Base-by-base conservation (phyloP, 2,329 filamentous ascomycete species). In the Chrysosporium queenslandicum region DNA sequence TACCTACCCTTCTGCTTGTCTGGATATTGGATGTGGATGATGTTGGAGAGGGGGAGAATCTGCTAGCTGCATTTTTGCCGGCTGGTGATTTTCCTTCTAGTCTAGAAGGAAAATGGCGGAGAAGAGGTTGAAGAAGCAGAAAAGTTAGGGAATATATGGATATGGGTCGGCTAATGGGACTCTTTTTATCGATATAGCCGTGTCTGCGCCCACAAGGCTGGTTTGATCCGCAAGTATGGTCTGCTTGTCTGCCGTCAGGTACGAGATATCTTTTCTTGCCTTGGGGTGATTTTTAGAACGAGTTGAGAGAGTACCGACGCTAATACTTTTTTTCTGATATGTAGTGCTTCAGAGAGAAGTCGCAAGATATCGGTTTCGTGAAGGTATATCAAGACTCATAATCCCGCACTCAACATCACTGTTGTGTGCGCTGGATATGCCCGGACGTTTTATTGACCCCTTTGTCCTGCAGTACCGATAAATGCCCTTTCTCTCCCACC, bases 211-310 rank as follows among this genome's bases (percentile, higher is more conserved):
- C 91, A 98, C 86, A 84, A 82, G 72, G 91, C 92, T 70, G 92
- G 92, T 94, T 84, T 98, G 66, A 95, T 98, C 83, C 90, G 92
- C 81, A 98, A 98, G 81, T 98, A 98, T 80, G 91, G 92, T 72
- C 82, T 96, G 67, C 88, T 94, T 66, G 81, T 83, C 75, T 83
- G 80, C 78, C 78, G 80, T 77, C 67, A 71, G 51, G 54, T 56
- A 52, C 42, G 54, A 2, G 21, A 41, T 37, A 37, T 34, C 34
- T 18, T 14, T 9, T 7, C 4, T 18, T 14, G n/a, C 32, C 32
- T 14, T 14, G 32, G 5, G 27, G 11, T 30, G 27, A 32, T 23
- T 36, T 36, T 25, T 12, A 5, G 3, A 30, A 30, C 21, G 21
- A 23, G 41, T 39, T 25, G 23, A 7, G 32, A 39, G 14, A 4